Base-by-base conservation (phyloP, 495 filamentous ascomycete species). In the Viridothelium virens region DNA sequence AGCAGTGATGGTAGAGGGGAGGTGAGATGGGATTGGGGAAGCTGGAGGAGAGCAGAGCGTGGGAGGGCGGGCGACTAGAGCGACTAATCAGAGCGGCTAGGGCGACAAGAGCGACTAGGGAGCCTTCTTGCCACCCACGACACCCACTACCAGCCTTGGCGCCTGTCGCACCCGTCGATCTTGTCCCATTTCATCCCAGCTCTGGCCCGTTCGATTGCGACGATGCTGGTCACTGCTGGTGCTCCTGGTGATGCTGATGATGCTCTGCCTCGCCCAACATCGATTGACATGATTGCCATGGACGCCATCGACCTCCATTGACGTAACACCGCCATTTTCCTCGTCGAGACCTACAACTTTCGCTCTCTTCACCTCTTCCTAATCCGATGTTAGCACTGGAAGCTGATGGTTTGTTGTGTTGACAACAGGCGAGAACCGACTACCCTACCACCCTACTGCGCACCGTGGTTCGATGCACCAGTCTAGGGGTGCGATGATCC, bases 311-410 rank as follows among this genome's bases (percentile, higher is more conserved):
- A 18, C 48, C 5, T 16, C n/a, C 53, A 59, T 59, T 59, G 53
- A 59, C 53, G 53, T 59, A 11, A 59, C 25, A 9, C 53, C 31
- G 31, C 48, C 53, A 59, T 59, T 59, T 18, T 33, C 5, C 53
- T 31, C 3, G 11, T 7, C 14, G 7, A 7, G 41, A 7, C 14
- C 41, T 44, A 7, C 41, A 44, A 44, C 25, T 25, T 25, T 25
- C 25, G 25, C 0, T 25, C 25, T 25, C 25, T 25, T 25, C 25
- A 25, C 25, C 25, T 25, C 25, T 25, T 25, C 25, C 25, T 25
- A 0, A 25, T 25, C 25, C 25, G 25, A 25, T 25, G 25, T 25
- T 25, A 25, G 25, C 25, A 25, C 25, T 25, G 25, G 25, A 25
- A 25, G 25, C 25, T 25, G 25, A 25, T 25, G 25, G 25, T 25